Base-by-base conservation (phyloP, 768 basidiomycete genomes). In the Dacryopinax spathularia region DNA sequence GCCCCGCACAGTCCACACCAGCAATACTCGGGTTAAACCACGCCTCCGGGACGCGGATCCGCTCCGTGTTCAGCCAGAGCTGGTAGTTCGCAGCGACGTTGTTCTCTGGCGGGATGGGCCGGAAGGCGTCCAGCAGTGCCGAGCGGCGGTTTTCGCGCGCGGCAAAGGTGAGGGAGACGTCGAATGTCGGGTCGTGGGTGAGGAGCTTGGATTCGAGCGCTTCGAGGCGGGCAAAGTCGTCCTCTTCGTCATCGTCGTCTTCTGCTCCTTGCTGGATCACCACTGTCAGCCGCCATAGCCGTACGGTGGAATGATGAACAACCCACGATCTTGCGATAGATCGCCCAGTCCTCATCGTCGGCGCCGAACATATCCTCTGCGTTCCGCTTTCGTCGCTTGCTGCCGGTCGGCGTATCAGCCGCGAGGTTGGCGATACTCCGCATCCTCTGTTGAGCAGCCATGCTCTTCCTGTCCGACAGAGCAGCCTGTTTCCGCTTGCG, bases 261-360 rank as follows among this genome's bases (percentile, higher is more conserved):
- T 75, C 76, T 12, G 70, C 76, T 6, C 72, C 74, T 20, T 73
- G 73, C 77, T 77, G 61, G 10, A 20, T 5, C 3, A 10, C 1
- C 18, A 29, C 2, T 10, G 13, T 27, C 41, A 35, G 18, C 15
- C 62, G 39, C 62, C 35, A 25, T 61, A 36, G 56, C 16, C 29
- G 5, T 27, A 34, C 31, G 43, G 59, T 13, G 9, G 0, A 41
- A 13, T 34, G 37, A 41, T 1, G 33, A 31, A 6, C 2, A 10
- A 73, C 83, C 66, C 71, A 94, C 94, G 65, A 99, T 93, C 75
- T 97, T 93, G 67, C 95, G 89, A 72, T 98, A 98, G 64, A 98
- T 92, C 0, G 87, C 87, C 94, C 95, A 98, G 71, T 98, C 95
- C 6, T 88, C 92, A 70, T 98, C 94, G 67, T 95, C 87, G 18